Base-by-base conservation (phyloP, 192 early-diverging fungal genomes). In the Linderina pennispora region DNA sequence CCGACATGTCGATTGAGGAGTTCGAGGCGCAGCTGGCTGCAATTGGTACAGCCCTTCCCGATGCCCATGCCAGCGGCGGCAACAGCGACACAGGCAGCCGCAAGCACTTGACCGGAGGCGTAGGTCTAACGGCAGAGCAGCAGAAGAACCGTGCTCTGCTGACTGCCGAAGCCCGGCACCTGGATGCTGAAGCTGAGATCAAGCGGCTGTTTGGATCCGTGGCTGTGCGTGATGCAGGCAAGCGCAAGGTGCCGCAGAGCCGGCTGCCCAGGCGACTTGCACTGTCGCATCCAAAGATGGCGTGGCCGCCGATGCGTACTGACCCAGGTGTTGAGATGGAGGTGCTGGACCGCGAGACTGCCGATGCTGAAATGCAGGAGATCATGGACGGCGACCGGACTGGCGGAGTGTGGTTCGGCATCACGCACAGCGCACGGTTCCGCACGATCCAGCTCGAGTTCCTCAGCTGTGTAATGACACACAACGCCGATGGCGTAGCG, bases 121-220 rank as follows among this genome's bases (percentile, higher is more conserved):
- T 57, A 15, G 50, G 35, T 14, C 40, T 61, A 17, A 52, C 53
- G 4, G 38, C 33, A 6, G 45, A 58, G 59, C 62, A 67, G 59
- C 71, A 67, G 37, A 46, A 25, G 43, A 60, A 50, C 34, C 57
- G 56, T 19, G 62, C 62, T 33, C 50, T 74, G 47, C 50, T 74
- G 25, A 50, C 49, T 2, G 56, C 43, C 1, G 87, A 94, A 35
- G 52, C 78, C 18, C 79, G 81, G 23, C 70, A 71, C 46, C 55
- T 94, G 36, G 89, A 92, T 61, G 78, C 87, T 16, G 89, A 89
- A 45, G 83, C 84, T 13, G 94, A 97, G 68, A 89, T 95, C 81
- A 80, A 81, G 24, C 76, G 85, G 17, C 74, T 91, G 71, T 97
- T 97, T 80, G 92, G 92, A 13, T 85, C 90, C 4, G 78, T 79